phyloP scores from a whole-genome alignment of 2,329 filamentous ascomycete genomes.

The Calonectria hawksworthii region DNA sequence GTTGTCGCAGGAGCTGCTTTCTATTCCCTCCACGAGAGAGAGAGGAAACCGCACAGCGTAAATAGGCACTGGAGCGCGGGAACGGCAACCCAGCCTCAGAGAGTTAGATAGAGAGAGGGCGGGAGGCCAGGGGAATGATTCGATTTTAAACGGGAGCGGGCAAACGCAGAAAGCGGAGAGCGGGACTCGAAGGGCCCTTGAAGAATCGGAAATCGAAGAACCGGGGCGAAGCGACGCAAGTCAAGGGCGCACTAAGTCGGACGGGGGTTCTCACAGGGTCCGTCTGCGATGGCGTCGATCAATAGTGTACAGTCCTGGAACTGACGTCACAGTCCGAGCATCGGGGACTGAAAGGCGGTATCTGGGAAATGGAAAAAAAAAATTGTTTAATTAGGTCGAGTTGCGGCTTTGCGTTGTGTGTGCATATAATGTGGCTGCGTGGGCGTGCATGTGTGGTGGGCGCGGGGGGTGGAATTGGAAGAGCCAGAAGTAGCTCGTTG shows the following conservation, averaged over 20 bases:
- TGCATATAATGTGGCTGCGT: neutral
- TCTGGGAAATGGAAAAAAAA: slow-evolving; percentile 18
- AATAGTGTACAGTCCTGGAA: neutral
- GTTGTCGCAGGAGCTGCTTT: neutral
- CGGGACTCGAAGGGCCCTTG: slow-evolving; percentile 10
- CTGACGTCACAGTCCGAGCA: slow-evolving; percentile 33
- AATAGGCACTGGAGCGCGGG: neutral
- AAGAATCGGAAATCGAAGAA: slow-evolving; percentile 17
- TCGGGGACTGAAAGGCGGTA: neutral
- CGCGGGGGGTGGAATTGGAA: neutral
- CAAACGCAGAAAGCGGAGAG: neutral
- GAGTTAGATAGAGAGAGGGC: neutral
- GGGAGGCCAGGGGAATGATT: neutral
- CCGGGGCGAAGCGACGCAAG: slow-evolving; percentile 8
- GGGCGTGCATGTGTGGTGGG: neutral
- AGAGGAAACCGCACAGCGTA: neutral
- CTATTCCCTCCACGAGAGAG: neutral
- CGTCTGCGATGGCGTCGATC: slow-evolving; percentile 31
- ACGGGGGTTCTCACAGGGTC: slow-evolving; percentile 1
- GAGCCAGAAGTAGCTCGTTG: neutral
- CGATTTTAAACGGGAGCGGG: slow-evolving; percentile 3
- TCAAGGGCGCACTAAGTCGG: slow-evolving; percentile 25
- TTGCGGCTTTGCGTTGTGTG: neutral
- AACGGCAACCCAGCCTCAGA: neutral
- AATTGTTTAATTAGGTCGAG: neutral